Base-by-base conservation (phyloP, 257 asterid species). In the Nicotiana obtusifolia region DNA sequence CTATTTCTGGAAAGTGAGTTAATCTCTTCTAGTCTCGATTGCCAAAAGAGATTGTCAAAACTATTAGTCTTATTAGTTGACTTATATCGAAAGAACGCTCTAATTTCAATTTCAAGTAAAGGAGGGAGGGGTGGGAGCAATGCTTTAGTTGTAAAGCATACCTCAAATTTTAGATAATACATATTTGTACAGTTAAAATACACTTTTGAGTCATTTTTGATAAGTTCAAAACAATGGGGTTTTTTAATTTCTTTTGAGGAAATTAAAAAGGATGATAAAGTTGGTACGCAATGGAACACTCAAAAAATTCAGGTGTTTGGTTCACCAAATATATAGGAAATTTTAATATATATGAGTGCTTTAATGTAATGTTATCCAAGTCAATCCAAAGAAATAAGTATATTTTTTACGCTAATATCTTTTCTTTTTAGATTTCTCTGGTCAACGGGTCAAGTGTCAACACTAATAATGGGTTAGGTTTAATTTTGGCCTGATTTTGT, bases 391-490 rank as follows among this genome's bases (percentile, higher is more conserved):
- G 3, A 47, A 31, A 73, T 24, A 7, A 49, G 3, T 49, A 24
- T 69, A 73, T 24, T 41, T 73, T 73, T 24, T 14, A 8, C 22
- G 15, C 16, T 47, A 73, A 24, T 44, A 5, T 73, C 26, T 22
- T 8, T 69, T 41, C 3, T 44, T 22, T 24, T 14, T 4, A 11
- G 78, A 73, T 49, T 73, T 73, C 4, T 49, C 14, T 14, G 16
- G 79, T 73, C 26, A 57, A 57, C 5, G 2, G 26, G 64, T 57
- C 79, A 73, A 73, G 7, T 49, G 62, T 73, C 79, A 73, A 73
- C 79, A 4, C 22, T 73, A 73, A 73, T 73, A 73, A 73, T 73
- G 62, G 79, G 79, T 73, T 73, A 73, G 79, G 79, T 73, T 73
- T 73, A 73, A 16, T 73, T 47, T 73, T 73, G 79, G 79, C 79